Conservation (phyloP, 495 filamentous ascomycete genomes). For the Xanthoparmelia taractica region DNA sequence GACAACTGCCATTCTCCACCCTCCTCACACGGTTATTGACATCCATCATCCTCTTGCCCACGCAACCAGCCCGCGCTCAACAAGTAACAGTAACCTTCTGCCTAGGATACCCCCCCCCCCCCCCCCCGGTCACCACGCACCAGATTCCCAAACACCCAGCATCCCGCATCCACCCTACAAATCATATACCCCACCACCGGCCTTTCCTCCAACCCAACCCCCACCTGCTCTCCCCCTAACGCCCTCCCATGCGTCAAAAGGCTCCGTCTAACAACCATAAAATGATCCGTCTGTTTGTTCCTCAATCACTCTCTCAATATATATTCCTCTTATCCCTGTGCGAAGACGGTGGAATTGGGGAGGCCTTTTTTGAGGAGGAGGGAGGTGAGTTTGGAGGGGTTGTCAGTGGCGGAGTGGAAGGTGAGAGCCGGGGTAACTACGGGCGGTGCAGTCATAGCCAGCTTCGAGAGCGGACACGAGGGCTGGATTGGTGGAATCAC, state of each 20-base stretch:
- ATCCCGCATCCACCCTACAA: constrained; percentile 34
- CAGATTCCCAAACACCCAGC: constrained; percentile 39
- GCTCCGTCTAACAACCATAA: constrained; percentile 34
- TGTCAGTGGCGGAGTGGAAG: constrained; percentile 46
- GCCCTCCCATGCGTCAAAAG: constrained; percentile 31
- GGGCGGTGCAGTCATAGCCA: constrained; percentile 40
- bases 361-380: constrained; percentile 36
- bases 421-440: constrained; percentile 17
- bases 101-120: constrained; percentile 33
- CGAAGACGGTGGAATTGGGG: constrained; percentile 29
- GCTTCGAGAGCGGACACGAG: constrained; percentile 44
- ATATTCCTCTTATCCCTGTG: constrained; percentile 1
- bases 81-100: constrained; percentile 34
- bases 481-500: constrained; percentile 40
- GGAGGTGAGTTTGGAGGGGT: constrained; percentile 51
- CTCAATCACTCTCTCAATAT: neutral
- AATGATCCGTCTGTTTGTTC: constrained; percentile 8
- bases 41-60: neutral
- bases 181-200: constrained; percentile 39
- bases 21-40: no score
- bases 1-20: no score
- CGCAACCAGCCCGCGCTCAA: constrained; percentile 6
- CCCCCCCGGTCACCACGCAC: constrained; percentile 29
- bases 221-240: constrained; percentile 24
- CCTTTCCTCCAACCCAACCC: constrained; percentile 31